Conservation (phyloP, 305 asterid species). For the Fraxinus latifolia region DNA sequence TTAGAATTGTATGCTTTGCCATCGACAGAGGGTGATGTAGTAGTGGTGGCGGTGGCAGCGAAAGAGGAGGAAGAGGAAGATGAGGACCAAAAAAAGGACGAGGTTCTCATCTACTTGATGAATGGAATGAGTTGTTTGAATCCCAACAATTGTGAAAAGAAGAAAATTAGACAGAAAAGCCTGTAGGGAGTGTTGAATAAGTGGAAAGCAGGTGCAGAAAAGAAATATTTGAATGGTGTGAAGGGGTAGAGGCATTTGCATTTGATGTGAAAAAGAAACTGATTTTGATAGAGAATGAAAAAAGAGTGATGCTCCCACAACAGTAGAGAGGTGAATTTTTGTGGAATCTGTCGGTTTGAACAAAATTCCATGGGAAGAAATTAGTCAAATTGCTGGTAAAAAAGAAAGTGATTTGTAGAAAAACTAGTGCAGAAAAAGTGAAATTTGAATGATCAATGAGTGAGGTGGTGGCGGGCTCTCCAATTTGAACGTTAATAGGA, state of each 20-base stretch:
- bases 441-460: conserved; percentile 17
- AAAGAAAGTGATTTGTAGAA: background rate
- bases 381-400: background rate
- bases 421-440: background rate
- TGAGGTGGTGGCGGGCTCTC: conserved; percentile 38
- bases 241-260: conserved; percentile 30
- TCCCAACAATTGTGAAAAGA: background rate
- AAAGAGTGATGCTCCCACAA: conserved; percentile 23
- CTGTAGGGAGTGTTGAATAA: conserved; percentile 20
- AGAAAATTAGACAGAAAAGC: conserved; percentile 12
- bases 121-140: background rate
- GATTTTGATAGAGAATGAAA: conserved; percentile 25
- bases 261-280: background rate
- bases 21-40: background rate
- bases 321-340: conserved; percentile 30
- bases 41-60: background rate
- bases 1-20: conserved; percentile 8
- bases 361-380: background rate
- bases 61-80: conserved; percentile 23
- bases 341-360: background rate
- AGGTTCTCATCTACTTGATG: conserved; percentile 38
- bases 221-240: conserved; percentile 37
- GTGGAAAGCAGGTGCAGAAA: conserved; percentile 23
- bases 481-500: conserved; percentile 18
- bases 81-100: conserved; percentile 30